These are phyloP conservation scores for Cyphellophora europaea DNA, from an alignment of 2,329 filamentous ascomycete genomes.

Conservation along the genomic window DNA sequence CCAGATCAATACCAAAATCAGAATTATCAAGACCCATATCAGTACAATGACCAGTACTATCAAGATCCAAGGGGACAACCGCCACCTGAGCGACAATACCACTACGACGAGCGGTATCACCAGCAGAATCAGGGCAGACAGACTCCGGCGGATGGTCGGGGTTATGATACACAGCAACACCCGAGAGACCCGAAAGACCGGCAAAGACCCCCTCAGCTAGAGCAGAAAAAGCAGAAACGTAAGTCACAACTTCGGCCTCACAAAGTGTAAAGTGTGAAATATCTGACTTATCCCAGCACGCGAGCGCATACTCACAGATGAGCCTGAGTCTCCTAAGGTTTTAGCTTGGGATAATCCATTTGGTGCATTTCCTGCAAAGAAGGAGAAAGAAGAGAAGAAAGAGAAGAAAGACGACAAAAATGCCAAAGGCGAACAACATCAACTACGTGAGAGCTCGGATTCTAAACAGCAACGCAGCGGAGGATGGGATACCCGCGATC, in stretches of 20 bases:
- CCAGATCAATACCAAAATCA: conserved; percentile 10
- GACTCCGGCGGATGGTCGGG: conserved; percentile 5
- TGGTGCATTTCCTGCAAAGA: conserved; percentile 30
- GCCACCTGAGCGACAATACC: conserved; percentile 9
- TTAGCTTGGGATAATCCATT: conserved; percentile 41
- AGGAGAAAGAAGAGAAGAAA: conserved; percentile 26
- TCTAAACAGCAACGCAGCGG: conserved; percentile 1
- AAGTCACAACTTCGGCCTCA: conserved; percentile 12
- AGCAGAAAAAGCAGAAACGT: conserved; percentile 5
- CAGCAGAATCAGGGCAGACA: conserved; percentile 9
- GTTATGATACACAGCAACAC: conserved; percentile 3
- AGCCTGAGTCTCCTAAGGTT: conserved; percentile 28
- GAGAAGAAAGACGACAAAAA: too few species aligned
- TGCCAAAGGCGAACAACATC: conserved; percentile 29
- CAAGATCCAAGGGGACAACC: conserved; percentile 4
- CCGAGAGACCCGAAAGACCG: conserved; percentile 1
- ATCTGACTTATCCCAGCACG: conserved; percentile 10
- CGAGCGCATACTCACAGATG: conserved; percentile 13
- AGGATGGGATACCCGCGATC: conserved; percentile 25
- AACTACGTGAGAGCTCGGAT: conserved; percentile 18
- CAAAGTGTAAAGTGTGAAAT: conserved; percentile 21
- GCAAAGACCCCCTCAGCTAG: conserved; percentile 5
- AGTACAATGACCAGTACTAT: conserved; percentile 5
- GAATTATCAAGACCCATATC: conserved; percentile 3
- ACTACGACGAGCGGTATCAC: conserved; percentile 17